phyloP scores from a whole-genome alignment of 2,329 filamentous ascomycete genomes.

The Cryphonectria naterciae region DNA sequence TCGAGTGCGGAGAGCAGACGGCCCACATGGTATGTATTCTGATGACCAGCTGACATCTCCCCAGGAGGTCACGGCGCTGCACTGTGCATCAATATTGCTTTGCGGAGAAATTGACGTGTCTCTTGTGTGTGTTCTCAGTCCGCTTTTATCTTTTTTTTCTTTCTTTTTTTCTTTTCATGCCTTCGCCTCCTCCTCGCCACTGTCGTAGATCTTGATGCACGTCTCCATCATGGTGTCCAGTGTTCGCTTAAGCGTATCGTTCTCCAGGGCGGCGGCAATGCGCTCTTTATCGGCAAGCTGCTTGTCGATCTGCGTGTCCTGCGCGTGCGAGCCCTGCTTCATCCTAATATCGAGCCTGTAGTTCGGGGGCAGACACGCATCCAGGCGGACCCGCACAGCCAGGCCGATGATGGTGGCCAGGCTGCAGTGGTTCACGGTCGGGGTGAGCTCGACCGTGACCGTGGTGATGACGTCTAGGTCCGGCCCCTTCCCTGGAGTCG shows the following conservation, averaged over 20 bases:
- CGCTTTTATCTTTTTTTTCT: constrained; percentile 9
- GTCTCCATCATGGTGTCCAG: constrained; percentile 93
- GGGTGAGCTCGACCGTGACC: constrained; percentile 88
- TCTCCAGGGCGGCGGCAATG: constrained; percentile 92
- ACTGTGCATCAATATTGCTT: neutral
- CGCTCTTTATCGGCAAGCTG: constrained; percentile 96
- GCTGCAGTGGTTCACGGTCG: constrained; percentile 95
- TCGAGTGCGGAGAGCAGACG: neutral
- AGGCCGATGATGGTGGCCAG: constrained; percentile 95
- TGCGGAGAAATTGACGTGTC: neutral
- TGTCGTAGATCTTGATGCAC: constrained; percentile 48
- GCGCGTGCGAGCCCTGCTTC: constrained; percentile 94
- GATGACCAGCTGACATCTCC: neutral
- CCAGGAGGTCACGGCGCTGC: neutral
- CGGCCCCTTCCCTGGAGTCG: constrained; percentile 57
- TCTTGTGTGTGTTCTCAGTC: neutral
- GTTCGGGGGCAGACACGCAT: constrained; percentile 87
- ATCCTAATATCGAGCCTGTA: constrained; percentile 92
- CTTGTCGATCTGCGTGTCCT: constrained; percentile 95
- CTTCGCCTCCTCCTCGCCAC: constrained; percentile 21
- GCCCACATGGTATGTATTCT: neutral
- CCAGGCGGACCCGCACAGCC: constrained; percentile 86
- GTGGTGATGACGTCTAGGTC: constrained; percentile 64
- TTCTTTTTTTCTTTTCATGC: neutral
- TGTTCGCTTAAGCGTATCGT: constrained; percentile 84